These are phyloP conservation scores for Mycena galericulata DNA, from an alignment of 768 basidiomycete species.

Conservation along the genomic window DNA sequence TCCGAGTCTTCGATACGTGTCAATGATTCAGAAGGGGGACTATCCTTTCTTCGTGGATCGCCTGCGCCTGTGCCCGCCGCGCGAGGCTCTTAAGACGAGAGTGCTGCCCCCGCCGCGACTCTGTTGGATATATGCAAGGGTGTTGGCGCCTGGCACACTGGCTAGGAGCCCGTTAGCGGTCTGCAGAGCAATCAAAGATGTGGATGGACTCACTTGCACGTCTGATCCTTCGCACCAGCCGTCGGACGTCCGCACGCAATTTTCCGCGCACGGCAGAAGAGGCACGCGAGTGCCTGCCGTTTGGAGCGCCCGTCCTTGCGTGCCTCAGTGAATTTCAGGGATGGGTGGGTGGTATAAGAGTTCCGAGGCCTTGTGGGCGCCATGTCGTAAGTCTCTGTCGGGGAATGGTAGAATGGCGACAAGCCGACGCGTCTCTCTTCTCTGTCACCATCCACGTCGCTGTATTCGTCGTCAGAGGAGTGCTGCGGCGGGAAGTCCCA, in stretches of 20 bases:
- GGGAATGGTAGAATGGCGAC: slow-evolving; percentile 8
- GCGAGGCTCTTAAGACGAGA: slow-evolving; percentile 26
- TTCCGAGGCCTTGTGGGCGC: not conserved
- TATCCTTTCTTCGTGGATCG: not conserved
- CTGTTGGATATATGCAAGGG: slow-evolving; percentile 8
- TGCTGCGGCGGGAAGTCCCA: not conserved
- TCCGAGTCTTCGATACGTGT: not conserved
- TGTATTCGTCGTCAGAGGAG: not conserved
- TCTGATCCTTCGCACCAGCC: not conserved
- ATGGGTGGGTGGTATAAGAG: too few species aligned
- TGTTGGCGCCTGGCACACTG: slow-evolving; percentile 5
- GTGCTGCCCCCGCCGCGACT: slow-evolving; percentile 20
- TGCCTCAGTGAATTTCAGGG: slow-evolving; percentile 16
- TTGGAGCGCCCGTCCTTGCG: slow-evolving; percentile 12
- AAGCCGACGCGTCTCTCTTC: not conserved
- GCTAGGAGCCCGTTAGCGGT: not conserved
- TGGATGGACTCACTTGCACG: slow-evolving; percentile 19
- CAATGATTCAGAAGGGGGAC: not conserved
- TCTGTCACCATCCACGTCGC: not conserved
- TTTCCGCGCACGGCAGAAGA: slow-evolving; percentile 20
- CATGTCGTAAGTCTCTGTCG: too few species aligned
- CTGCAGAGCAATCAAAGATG: too few species aligned
- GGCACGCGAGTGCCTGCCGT: slow-evolving; percentile 15
- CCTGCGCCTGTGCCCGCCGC: not conserved
- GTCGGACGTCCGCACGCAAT: slow-evolving; percentile 15